Percentiles rank a stretch among this genome's conserved stretches.
phyloP scores from a whole-genome alignment of 73 alveolate species.

The Paramecium sexaurelia region DNA sequence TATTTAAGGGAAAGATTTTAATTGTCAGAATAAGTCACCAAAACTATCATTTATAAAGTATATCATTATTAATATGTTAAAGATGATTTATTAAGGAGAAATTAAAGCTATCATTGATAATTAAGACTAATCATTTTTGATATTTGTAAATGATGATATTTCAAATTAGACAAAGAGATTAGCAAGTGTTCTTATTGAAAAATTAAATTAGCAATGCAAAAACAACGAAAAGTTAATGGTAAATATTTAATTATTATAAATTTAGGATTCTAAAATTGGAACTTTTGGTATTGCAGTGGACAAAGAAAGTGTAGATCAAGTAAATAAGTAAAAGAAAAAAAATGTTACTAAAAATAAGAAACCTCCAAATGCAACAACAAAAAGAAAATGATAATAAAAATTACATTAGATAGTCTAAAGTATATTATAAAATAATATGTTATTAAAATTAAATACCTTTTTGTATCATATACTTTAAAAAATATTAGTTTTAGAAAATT shows the following conservation, averaged over 20 bases:
- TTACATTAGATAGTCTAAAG: not conserved
- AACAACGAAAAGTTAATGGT: not conserved
- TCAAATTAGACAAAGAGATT: not conserved
- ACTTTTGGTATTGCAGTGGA: slow-evolving; percentile 8
- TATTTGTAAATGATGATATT: not conserved
- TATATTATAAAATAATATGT: not conserved
- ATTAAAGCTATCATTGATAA: slow-evolving; percentile 6
- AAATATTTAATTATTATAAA: not conserved
- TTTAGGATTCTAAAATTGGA: slow-evolving; percentile 17
- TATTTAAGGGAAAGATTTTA: not conserved
- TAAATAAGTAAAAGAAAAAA: not conserved
- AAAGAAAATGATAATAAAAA: not conserved
- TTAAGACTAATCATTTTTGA: not conserved
- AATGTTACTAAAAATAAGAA: not conserved
- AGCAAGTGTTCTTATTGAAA: slow-evolving; percentile 1
- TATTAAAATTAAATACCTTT: not conserved
- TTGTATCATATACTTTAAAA: not conserved
- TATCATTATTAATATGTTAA: not conserved
- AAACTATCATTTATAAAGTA: slow-evolving; percentile 2
- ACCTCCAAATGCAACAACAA: not conserved
- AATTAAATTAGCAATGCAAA: not conserved
- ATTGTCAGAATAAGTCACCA: not conserved
- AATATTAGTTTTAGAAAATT: not conserved
- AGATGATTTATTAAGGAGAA: slow-evolving; percentile 33
- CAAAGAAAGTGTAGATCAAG: not conserved